Conservation (phyloP, 78 protist genomes). For the Dictyostelium brefeldianum region DNA sequence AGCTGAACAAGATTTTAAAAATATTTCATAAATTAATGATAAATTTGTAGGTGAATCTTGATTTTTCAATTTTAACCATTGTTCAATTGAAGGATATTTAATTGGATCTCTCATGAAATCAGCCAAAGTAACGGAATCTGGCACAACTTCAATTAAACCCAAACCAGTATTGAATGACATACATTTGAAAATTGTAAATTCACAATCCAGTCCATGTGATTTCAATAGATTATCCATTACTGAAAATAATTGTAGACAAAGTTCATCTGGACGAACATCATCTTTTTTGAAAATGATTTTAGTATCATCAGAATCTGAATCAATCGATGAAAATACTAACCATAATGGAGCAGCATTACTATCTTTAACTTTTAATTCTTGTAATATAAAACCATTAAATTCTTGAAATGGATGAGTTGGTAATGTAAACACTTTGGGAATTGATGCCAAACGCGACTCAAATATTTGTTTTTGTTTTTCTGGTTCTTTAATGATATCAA, state of each 20-base stretch:
- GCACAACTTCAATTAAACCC: slow-evolving; percentile 96
- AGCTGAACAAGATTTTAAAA: slow-evolving; percentile 89
- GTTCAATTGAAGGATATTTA: slow-evolving; percentile 46
- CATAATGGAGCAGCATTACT: slow-evolving; percentile 92
- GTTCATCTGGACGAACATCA: slow-evolving; percentile 97
- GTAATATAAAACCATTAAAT: slow-evolving; percentile 40
- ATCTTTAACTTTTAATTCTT: slow-evolving; percentile 74
- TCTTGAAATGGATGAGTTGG: slow-evolving; percentile 61
- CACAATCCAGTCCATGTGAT: slow-evolving; percentile 88
- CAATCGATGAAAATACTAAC: slow-evolving; percentile 92
- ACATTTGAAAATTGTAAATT: slow-evolving; percentile 86
- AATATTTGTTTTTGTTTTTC: slow-evolving; percentile 52
- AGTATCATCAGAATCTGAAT: slow-evolving; percentile 33
- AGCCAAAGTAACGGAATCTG: slow-evolving; percentile 91
- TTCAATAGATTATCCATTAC: slow-evolving; percentile 92
- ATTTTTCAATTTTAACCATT: slow-evolving; percentile 86
- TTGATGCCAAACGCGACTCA: slow-evolving; percentile 9
- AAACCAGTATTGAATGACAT: slow-evolving; percentile 87
- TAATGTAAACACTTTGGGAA: slow-evolving; percentile 50
- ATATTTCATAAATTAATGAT: slow-evolving; percentile 26
- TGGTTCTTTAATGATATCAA: slow-evolving; percentile 72
- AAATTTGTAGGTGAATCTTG: slow-evolving; percentile 16
- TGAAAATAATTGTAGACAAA: slow-evolving; percentile 94
- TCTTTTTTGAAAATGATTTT: slow-evolving; percentile 94
- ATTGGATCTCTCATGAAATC: slow-evolving; percentile 72